Conservation (phyloP, 1,139 yeast genomes). For the Geotrichum phurueaensis region DNA sequence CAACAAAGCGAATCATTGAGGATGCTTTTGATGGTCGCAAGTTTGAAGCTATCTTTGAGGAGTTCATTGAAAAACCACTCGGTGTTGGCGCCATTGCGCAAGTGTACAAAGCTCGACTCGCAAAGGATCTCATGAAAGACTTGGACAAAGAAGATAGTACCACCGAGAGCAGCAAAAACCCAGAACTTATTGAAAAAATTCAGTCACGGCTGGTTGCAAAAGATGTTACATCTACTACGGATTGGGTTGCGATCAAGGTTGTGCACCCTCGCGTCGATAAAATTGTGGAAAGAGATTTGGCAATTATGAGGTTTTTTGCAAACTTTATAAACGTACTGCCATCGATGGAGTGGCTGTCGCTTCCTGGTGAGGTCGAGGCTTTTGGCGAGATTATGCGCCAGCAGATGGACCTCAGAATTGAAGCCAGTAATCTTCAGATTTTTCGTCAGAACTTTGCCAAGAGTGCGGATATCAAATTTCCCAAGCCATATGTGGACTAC, state of each 20-base stretch:
- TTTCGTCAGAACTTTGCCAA: constrained; percentile 59
- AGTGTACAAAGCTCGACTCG: constrained; percentile 71
- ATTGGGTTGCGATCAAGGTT: constrained; percentile 82
- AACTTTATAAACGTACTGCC: constrained; percentile 62
- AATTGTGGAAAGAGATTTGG: constrained; percentile 71
- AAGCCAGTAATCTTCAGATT: constrained; percentile 68
- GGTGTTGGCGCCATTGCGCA: constrained; percentile 99
- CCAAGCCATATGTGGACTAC: constrained; percentile 62
- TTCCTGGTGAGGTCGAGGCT: constrained; percentile 91
- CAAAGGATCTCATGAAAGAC: constrained; percentile 10
- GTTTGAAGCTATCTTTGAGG: constrained; percentile 76
- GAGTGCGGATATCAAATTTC: constrained; percentile 63
- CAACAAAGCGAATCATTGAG: constrained; percentile 54
- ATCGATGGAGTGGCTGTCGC: constrained; percentile 94
- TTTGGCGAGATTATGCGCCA: constrained; percentile 79
- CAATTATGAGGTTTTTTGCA: constrained; percentile 80
- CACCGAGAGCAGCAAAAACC: neutral
- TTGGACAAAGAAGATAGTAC: neutral
- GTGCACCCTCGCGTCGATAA: constrained; percentile 79
- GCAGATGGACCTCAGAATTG: constrained; percentile 85
- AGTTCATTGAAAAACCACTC: constrained; percentile 65
- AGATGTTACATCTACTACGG: constrained; percentile 37
- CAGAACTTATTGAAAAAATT: constrained; percentile 10
- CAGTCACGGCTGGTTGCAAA: constrained; percentile 16
- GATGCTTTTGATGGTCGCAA: constrained; percentile 54